phyloP scores from a whole-genome alignment of 129 eudicot genomes.

The Lonicera japonica region DNA sequence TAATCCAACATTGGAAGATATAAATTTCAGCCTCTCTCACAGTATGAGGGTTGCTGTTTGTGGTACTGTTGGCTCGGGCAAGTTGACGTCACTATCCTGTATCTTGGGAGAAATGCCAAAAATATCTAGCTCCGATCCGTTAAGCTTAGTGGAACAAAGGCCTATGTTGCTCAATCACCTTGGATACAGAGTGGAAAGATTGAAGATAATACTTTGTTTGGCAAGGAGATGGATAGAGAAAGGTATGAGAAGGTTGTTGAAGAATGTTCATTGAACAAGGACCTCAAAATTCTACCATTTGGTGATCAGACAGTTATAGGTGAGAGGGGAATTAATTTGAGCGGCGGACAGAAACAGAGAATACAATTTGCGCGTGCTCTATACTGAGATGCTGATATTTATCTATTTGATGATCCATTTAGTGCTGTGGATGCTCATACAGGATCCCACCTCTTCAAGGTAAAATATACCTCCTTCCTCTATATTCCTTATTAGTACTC shows the following conservation, averaged over 20 bases:
- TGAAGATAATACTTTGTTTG: constrained; percentile 74
- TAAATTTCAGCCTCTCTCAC: constrained; percentile 38
- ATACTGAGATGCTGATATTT: constrained; percentile 81
- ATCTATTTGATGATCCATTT: constrained; percentile 93
- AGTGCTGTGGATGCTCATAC: constrained; percentile 98
- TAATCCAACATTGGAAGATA: constrained; percentile 47
- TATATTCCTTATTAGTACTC: too few species aligned
- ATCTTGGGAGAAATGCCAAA: constrained; percentile 75
- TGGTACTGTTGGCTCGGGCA: constrained; percentile 86
- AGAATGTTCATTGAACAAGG: constrained; percentile 77
- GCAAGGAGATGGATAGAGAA: constrained; percentile 57
- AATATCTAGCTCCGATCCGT: constrained; percentile 58
- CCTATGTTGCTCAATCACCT: constrained; percentile 82
- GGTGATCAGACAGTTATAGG: constrained; percentile 93
- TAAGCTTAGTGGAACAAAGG: constrained; percentile 58
- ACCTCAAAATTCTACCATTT: constrained; percentile 63
- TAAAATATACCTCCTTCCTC: constrained; percentile 12
- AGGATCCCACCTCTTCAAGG: constrained; percentile 81
- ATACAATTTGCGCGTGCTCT: constrained; percentile 91
- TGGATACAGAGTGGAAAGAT: constrained; percentile 97
- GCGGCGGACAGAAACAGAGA: constrained; percentile 96
- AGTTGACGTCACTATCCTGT: constrained; percentile 77
- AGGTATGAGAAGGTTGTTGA: constrained; percentile 62
- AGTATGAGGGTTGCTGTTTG: constrained; percentile 82
- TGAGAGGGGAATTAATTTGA: constrained; percentile 87